Evolutionary conservation across 495 filamentous ascomycete genomes (phyloP), one percentile per base, ranked within the genome.

Genomic region (Bryoglossum gracile): DNA sequence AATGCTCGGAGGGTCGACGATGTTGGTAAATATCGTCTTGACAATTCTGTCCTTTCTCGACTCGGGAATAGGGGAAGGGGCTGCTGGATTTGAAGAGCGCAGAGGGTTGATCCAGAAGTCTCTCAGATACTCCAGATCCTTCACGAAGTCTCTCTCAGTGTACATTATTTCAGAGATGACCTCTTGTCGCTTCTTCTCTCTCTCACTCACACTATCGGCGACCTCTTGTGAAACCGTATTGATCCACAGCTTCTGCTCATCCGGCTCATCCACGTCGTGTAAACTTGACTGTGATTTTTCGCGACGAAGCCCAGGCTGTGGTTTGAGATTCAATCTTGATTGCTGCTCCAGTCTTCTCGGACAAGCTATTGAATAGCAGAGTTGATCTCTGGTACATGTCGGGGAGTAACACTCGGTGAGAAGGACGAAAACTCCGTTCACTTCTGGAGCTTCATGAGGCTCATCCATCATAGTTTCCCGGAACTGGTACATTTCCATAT

Each of bases 171-270:
- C 94, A 19, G 91, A 95, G 53, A 99, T 96, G 49, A 97, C 83
- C 61, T 99, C 94, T 61, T 99, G 94, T 8, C 94, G 80, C 68
- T 96, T 97, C 80, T 94, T 94, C 62, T 99, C 92, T 50, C 76
- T 78, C 50, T 99, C 94, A 34, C 79, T 76, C 24, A 95, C 80
- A 60, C 80, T 82, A 57, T 96, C 89, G 0, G 89, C 88, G 53
- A 99, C 70, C 64, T 97, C 94, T 65, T 97, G 90, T 0, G 90
- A 82, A 16, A 99, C 94, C 43, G 88, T 95, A 62, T 96, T 96
- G 66, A 99, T 99, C 94, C 94, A 99, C 36, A 99, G 76, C 65
- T 97, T 97, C 66, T 97, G 92, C 58, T 97, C 89, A 62, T 97
- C 91, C 11, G 83, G 84, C 63, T 90, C 81, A 39, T 92, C 89